phyloP scores from a whole-genome alignment of 305 asterid species.

The Solanum hybrid region DNA sequence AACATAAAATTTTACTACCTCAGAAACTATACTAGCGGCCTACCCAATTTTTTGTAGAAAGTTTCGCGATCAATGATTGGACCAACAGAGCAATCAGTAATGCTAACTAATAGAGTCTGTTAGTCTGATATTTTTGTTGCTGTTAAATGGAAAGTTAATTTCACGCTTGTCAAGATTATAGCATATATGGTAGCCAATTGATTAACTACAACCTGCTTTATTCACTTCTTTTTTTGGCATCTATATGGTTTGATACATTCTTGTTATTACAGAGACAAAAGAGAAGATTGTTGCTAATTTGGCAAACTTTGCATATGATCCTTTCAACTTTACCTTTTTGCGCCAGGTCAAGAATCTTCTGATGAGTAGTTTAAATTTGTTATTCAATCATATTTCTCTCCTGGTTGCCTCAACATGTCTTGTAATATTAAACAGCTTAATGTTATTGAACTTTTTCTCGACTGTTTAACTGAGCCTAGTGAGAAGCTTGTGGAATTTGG shows the following conservation, averaged over 20 bases:
- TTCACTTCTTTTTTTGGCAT: background rate
- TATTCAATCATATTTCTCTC: background rate
- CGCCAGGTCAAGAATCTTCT: slow-evolving; percentile 51
- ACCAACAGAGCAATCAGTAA: background rate
- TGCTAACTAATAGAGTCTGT: background rate
- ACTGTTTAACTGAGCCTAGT: slow-evolving; percentile 84
- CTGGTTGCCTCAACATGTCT: background rate
- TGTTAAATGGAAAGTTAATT: background rate
- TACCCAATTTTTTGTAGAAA: background rate
- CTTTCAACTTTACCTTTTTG: slow-evolving; percentile 69
- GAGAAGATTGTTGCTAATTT: slow-evolving; percentile 78
- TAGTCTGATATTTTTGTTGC: background rate
- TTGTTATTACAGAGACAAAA: slow-evolving; percentile 53
- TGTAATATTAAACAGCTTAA: slow-evolving; percentile 52
- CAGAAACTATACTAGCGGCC: background rate
- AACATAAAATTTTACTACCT: background rate
- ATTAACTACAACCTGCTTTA: background rate
- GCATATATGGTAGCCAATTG: background rate
- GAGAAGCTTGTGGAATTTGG: slow-evolving; percentile 90
- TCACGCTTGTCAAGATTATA: background rate
- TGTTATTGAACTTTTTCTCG: slow-evolving; percentile 83
- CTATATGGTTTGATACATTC: background rate
- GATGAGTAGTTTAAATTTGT: background rate
- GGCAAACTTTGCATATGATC: slow-evolving; percentile 95
- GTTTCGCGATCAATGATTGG: background rate